Percentiles rank a stretch among this genome's conserved stretches.
These are phyloP conservation scores for Tephrocybe rancida DNA, from an alignment of 768 basidiomycete genomes.

Conservation along the genomic window DNA sequence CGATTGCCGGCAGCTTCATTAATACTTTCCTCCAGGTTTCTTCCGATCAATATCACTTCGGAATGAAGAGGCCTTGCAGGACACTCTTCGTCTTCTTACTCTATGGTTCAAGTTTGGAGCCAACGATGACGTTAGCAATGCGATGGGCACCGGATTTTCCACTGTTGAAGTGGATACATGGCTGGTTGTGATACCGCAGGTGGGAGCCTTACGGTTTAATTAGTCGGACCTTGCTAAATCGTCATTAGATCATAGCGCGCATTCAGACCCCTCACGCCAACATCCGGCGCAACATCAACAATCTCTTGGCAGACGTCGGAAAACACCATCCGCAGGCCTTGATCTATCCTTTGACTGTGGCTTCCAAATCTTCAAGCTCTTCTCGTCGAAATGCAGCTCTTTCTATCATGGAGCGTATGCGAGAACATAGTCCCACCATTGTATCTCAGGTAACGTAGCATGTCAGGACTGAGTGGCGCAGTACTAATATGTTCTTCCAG, in stretches of 20 bases:
- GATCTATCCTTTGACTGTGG: slow-evolving; percentile 94
- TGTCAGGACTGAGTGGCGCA: neutral
- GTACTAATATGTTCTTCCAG: slow-evolving; percentile 32
- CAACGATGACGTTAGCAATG: slow-evolving; percentile 85
- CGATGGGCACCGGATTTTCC: slow-evolving; percentile 85
- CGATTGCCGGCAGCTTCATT: neutral
- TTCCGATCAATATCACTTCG: slow-evolving; percentile 93
- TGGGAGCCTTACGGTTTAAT: slow-evolving; percentile 29
- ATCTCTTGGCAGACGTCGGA: slow-evolving; percentile 88
- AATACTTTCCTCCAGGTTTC: slow-evolving; percentile 60
- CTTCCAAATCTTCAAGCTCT: slow-evolving; percentile 90
- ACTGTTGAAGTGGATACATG: slow-evolving; percentile 96
- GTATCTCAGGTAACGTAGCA: slow-evolving; percentile 72
- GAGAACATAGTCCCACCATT: slow-evolving; percentile 84
- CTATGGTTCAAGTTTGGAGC: slow-evolving; percentile 98
- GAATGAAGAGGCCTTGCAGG: slow-evolving; percentile 90
- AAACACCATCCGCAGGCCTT: slow-evolving; percentile 97
- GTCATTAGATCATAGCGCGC: slow-evolving; percentile 87
- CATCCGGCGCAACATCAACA: slow-evolving; percentile 87
- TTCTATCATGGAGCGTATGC: slow-evolving; percentile 90
- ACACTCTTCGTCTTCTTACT: slow-evolving; percentile 89
- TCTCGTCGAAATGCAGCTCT: slow-evolving; percentile 82
- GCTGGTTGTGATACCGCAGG: slow-evolving; percentile 98
- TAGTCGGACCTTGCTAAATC: neutral
- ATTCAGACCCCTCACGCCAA: slow-evolving; percentile 92